phyloP scores from a whole-genome alignment of 1,284 basidiomycete genomes.

The Moniliella sp. region DNA sequence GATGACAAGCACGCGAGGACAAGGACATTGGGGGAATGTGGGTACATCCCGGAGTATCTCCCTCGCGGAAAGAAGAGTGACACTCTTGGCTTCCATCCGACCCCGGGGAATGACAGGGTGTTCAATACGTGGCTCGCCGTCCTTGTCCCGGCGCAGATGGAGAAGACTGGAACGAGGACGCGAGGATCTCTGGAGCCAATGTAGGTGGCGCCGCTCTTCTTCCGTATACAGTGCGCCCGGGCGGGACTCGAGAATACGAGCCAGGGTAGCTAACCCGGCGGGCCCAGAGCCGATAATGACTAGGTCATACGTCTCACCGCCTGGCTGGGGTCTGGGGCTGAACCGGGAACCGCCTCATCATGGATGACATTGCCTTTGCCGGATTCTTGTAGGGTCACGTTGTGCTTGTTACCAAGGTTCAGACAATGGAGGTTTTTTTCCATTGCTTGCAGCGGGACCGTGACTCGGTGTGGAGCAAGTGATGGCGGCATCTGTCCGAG shows the following conservation, averaged over 20 bases:
- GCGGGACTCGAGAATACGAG: slow-evolving; percentile 16
- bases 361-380: too few species aligned
- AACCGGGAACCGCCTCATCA: too few species aligned
- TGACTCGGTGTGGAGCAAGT: too few species aligned
- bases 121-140: background rate
- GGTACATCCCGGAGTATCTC: background rate
- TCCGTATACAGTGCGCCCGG: slow-evolving; percentile 26
- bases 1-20: slow-evolving; percentile 16
- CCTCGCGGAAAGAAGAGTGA: background rate
- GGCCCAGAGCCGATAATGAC: slow-evolving; percentile 25
- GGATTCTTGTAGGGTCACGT: too few species aligned
- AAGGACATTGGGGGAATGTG: too few species aligned
- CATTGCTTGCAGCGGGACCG: too few species aligned
- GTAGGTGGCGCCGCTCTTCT: slow-evolving; percentile 22
- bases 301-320: slow-evolving; percentile 12
- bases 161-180: too few species aligned
- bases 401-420: too few species aligned
- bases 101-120: background rate
- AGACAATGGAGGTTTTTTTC: too few species aligned
- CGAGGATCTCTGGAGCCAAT: slow-evolving; percentile 23
- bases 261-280: slow-evolving; percentile 14
- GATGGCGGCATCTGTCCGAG: too few species aligned
- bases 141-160: too few species aligned
- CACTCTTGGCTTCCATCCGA: background rate
- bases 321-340: too few species aligned